Evolutionary conservation across 345 rosid genomes (phyloP).

Genomic region (Nasturtium officinale): DNA sequence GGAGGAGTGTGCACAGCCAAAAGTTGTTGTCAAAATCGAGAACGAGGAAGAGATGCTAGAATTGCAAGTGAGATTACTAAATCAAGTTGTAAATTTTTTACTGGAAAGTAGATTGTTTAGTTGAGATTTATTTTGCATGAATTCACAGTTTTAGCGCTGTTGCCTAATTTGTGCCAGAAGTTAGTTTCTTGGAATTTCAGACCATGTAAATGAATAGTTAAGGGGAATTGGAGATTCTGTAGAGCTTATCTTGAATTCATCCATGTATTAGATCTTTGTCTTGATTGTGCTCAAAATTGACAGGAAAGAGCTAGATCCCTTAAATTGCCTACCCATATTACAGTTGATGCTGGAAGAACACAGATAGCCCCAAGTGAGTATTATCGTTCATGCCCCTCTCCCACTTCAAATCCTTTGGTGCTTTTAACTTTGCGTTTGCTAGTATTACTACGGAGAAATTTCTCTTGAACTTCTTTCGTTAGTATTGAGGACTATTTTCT

Average conservation of each 20-base stretch:
- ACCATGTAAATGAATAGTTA: neutral
- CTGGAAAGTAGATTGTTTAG: slow-evolving; percentile 10
- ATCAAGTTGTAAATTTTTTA: neutral
- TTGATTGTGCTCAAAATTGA: slow-evolving; percentile 23
- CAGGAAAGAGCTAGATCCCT: slow-evolving; percentile 92
- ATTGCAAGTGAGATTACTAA: slow-evolving; percentile 68
- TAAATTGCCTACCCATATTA: slow-evolving; percentile 88
- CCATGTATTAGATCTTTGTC: neutral
- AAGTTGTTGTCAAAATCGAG: slow-evolving; percentile 94
- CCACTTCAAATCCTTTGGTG: neutral
- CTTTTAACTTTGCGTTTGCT: slow-evolving; percentile 4
- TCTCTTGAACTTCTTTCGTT: neutral
- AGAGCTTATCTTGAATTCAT: neutral
- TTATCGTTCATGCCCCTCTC: slow-evolving; percentile 11
- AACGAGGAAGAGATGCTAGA: slow-evolving; percentile 86
- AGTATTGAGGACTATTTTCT: neutral
- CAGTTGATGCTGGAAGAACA: slow-evolving; percentile 98
- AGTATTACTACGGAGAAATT: neutral
- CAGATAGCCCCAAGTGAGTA: slow-evolving; percentile 99
- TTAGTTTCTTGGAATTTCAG: slow-evolving; percentile 11
- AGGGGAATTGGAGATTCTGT: slow-evolving; percentile 9
- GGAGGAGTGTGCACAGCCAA: slow-evolving; percentile 96
- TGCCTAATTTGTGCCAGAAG: slow-evolving; percentile 25
- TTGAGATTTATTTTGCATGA: slow-evolving; percentile 7
- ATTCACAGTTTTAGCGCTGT: slow-evolving; percentile 25